Evolutionary conservation across 1,284 basidiomycete species (phyloP).

Genomic region (Ganoderma sp.): DNA sequence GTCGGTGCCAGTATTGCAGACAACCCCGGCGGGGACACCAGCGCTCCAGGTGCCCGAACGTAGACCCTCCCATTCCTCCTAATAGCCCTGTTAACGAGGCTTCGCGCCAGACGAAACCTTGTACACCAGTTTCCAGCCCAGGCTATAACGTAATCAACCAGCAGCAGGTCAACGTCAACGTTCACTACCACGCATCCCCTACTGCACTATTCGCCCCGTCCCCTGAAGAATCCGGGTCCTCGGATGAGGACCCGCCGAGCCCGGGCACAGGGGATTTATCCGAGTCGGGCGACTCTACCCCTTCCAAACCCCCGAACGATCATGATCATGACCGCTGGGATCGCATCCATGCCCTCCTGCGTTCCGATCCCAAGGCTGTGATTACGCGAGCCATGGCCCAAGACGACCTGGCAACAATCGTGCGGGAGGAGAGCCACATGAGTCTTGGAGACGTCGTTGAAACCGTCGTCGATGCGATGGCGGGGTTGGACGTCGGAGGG

Average conservation of each 20-base stretch:
- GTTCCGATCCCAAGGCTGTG: neutral
- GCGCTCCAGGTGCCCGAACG: neutral
- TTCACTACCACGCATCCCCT: neutral
- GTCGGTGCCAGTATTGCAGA: neutral
- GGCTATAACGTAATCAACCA: neutral
- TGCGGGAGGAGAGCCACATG: neutral
- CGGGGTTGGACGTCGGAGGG: neutral
- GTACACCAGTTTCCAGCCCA: neutral
- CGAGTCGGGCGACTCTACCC: neutral
- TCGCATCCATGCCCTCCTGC: neutral
- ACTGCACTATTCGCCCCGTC: neutral
- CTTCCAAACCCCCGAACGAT: neutral
- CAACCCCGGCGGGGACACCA: neutral
- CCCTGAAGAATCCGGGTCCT: neutral
- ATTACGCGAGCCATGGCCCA: neutral
- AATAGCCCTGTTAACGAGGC: neutral
- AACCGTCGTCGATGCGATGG: neutral
- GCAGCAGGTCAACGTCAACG: neutral
- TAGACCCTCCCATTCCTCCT: neutral
- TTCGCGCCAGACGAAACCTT: neutral
- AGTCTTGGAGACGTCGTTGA: neutral
- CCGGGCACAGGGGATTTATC: neutral
- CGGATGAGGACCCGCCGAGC: neutral
- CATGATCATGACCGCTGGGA: neutral
- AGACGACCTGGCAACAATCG: neutral